Conservation (phyloP, 2,329 filamentous ascomycete genomes). For the Pseudogymnoascus sp. region DNA sequence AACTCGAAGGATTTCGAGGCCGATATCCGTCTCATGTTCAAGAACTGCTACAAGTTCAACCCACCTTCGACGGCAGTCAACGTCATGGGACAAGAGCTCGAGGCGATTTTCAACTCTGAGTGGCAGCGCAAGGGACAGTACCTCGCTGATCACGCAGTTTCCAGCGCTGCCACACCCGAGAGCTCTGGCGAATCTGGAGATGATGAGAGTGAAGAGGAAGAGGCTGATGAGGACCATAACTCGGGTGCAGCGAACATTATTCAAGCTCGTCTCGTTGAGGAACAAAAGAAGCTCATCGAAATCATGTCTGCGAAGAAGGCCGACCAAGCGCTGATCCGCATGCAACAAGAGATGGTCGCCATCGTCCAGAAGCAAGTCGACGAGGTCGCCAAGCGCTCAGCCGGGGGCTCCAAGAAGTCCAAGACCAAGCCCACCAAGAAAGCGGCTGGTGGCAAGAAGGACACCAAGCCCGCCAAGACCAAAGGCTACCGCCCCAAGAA, state of each 20-base stretch:
- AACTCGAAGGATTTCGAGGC: slow-evolving; percentile 78
- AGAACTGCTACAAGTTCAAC: slow-evolving; percentile 92
- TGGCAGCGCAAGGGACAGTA: slow-evolving; percentile 76
- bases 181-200: slow-evolving; percentile 65
- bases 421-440: slow-evolving; percentile 37
- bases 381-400: slow-evolving; percentile 47
- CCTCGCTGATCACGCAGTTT: slow-evolving; percentile 65
- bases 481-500: slow-evolving; percentile 34
- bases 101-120: slow-evolving; percentile 65
- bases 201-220: slow-evolving; percentile 53
- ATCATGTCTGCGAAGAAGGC: slow-evolving; percentile 43
- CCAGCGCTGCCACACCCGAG: slow-evolving; percentile 53
- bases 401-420: slow-evolving; percentile 48
- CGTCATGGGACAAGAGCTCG: slow-evolving; percentile 60
- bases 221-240: slow-evolving; percentile 42
- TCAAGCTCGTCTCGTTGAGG: slow-evolving; percentile 42
- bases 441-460: slow-evolving; percentile 19
- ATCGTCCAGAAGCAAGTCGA: slow-evolving; percentile 54
- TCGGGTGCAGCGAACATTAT: slow-evolving; percentile 26
- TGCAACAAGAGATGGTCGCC: slow-evolving; percentile 54
- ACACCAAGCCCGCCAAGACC: slow-evolving; percentile 30
- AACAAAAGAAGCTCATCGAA: slow-evolving; percentile 50
- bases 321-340: slow-evolving; percentile 44
- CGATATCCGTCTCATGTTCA: slow-evolving; percentile 74
- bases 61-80: slow-evolving; percentile 68